Evolutionary conservation across 179 eudicot species (phyloP).

Genomic region (Nepenthes alata): DNA sequence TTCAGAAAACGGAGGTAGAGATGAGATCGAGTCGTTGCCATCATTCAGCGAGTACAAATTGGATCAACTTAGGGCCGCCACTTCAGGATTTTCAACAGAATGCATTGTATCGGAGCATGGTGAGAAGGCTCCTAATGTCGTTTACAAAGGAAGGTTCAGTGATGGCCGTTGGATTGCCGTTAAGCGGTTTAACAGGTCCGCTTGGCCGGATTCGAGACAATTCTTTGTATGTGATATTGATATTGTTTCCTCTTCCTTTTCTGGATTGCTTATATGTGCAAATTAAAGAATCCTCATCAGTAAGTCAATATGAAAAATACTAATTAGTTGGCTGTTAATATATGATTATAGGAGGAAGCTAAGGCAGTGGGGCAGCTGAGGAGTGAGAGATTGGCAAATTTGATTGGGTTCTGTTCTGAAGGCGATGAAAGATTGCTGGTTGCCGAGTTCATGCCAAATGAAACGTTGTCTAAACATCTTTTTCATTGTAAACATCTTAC

Average conservation of each 20-base stretch:
- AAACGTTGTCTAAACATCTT: constrained; percentile 82
- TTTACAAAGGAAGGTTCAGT: constrained; percentile 58
- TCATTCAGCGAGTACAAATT: constrained; percentile 53
- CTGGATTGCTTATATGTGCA: neutral
- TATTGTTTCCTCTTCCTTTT: constrained; percentile 2
- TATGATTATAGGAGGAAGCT: constrained; percentile 61
- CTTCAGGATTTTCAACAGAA: constrained; percentile 59
- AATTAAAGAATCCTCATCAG: neutral
- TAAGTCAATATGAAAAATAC: neutral
- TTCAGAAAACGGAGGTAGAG: constrained; percentile 38
- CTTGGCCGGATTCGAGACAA: constrained; percentile 87
- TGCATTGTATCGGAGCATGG: constrained; percentile 89
- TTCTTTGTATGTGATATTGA: constrained; percentile 40
- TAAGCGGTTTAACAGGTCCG: constrained; percentile 77
- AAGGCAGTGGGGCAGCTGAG: constrained; percentile 71
- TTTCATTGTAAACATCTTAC: constrained; percentile 59
- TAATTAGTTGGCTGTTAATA: constrained; percentile 1
- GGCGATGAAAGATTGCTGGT: constrained; percentile 85
- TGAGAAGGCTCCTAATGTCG: constrained; percentile 91
- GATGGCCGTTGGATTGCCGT: constrained; percentile 65
- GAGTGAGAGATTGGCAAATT: constrained; percentile 70
- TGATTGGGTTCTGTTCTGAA: constrained; percentile 83
- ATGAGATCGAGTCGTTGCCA: constrained; percentile 40
- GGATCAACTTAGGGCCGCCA: constrained; percentile 56
- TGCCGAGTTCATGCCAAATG: constrained; percentile 93